Percentiles rank a stretch among this genome's conserved stretches.
Conservation (phyloP, 2,329 filamentous ascomycete species). For the Blumeriella jaapii region DNA sequence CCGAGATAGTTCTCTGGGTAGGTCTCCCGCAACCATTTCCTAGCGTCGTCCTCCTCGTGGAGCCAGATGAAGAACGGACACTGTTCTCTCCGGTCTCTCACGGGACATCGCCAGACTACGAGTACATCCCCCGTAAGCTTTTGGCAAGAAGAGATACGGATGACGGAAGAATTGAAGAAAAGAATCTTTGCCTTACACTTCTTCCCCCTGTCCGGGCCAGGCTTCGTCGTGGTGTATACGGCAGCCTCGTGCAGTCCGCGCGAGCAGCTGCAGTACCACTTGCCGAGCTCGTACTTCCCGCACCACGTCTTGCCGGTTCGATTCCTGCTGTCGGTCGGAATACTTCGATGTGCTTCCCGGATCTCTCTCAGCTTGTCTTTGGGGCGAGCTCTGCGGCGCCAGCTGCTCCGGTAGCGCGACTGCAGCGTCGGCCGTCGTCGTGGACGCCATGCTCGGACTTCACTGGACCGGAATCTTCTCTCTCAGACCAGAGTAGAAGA, state of each 20-base stretch:
- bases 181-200: background rate
- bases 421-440: no score
- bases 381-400: no score
- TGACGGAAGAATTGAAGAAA: background rate
- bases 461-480: no score
- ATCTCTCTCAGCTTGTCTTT: no score
- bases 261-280: background rate
- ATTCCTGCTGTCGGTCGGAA: no score
- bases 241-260: no score
- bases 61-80: slow-evolving; percentile 2
- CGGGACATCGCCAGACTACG: background rate
- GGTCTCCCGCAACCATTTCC: background rate
- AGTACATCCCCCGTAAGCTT: background rate
- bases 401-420: no score
- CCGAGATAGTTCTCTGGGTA: background rate
- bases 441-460: no score
- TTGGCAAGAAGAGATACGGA: background rate
- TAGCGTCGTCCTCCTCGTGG: background rate
- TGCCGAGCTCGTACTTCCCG: background rate
- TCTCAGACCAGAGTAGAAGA: no score
- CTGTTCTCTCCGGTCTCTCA: background rate
- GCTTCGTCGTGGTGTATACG: no score
- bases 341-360: no score
- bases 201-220: background rate
- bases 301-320: no score